phyloP scores from a whole-genome alignment of 345 rosid species.

The Arabidopsis suecica region DNA sequence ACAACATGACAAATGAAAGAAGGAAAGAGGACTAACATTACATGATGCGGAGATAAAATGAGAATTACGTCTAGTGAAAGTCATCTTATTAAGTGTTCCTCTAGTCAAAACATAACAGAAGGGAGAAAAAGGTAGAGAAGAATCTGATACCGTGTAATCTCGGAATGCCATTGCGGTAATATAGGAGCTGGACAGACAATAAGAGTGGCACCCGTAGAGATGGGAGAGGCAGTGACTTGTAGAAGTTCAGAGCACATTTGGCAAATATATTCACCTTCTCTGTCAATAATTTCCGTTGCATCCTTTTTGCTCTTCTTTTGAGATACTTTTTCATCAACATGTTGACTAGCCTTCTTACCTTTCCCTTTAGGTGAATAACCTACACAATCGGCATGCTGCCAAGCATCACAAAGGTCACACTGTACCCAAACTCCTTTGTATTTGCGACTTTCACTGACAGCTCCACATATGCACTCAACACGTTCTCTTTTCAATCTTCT shows the following conservation, averaged over 20 bases:
- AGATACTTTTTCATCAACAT: constrained; percentile 29
- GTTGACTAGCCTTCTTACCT: constrained; percentile 46
- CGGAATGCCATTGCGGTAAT: constrained; percentile 94
- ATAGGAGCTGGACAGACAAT: constrained; percentile 96
- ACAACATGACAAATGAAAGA: constrained; percentile 41
- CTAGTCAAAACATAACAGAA: constrained; percentile 17
- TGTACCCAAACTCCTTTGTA: constrained; percentile 95
- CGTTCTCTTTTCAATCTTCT: constrained; percentile 84
- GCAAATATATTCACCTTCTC: constrained; percentile 83
- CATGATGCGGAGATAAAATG: constrained; percentile 26
- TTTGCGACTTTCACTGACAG: constrained; percentile 81
- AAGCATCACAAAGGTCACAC: constrained; percentile 96
- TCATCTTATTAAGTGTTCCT: constrained; percentile 11
- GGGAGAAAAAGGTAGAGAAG: constrained; percentile 23
- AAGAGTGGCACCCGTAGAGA: constrained; percentile 87
- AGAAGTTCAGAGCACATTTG: constrained; percentile 78
- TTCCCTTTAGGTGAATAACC: constrained; percentile 86
- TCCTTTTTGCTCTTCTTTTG: constrained; percentile 62
- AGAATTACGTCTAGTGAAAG: background rate
- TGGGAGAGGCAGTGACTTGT: constrained; percentile 74
- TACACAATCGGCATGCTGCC: constrained; percentile 99
- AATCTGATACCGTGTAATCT: constrained; percentile 72
- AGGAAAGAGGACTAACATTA: constrained; percentile 37
- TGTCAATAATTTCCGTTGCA: constrained; percentile 53
- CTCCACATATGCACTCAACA: constrained; percentile 94